Conservation (phyloP, 139 green algal species). For the Picochlorum costavermella region DNA sequence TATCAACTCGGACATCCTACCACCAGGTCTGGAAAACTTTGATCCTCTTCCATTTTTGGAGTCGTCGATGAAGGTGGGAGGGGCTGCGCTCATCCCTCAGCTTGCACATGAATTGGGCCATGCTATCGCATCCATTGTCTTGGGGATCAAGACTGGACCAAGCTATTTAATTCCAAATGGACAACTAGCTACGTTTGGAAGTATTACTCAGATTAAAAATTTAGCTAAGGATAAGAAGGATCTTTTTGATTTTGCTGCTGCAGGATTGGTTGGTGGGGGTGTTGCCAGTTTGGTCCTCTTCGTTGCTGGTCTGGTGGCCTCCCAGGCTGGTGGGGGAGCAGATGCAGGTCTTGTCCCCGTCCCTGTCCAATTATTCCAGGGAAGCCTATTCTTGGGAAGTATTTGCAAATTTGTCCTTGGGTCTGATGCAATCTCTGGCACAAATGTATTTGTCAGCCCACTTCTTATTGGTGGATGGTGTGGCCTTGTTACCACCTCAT, state of each 20-base stretch:
- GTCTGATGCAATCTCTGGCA: slow-evolving; percentile 16
- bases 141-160: slow-evolving; percentile 66
- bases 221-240: slow-evolving; percentile 45
- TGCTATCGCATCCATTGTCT: slow-evolving; percentile 27
- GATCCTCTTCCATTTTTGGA: slow-evolving; percentile 68
- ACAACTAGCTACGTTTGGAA: slow-evolving; percentile 80
- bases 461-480: slow-evolving; percentile 73
- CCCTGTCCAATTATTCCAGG: slow-evolving; percentile 70
- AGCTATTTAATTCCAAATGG: slow-evolving; percentile 85
- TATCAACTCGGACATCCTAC: slow-evolving; percentile 43
- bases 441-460: slow-evolving; percentile 44
- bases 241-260: slow-evolving; percentile 76
- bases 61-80: slow-evolving; percentile 45
- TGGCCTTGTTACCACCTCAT: slow-evolving; percentile 64
- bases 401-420: slow-evolving; percentile 45
- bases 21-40: slow-evolving; percentile 57
- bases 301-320: slow-evolving; percentile 32
- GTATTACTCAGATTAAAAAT: slow-evolving; percentile 74
- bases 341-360: slow-evolving; percentile 66
- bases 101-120: slow-evolving; percentile 78
- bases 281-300: slow-evolving; percentile 50
- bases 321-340: slow-evolving; percentile 9
- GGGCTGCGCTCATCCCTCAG: slow-evolving; percentile 28
- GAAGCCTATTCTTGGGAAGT: slow-evolving; percentile 62
- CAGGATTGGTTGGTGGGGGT: slow-evolving; percentile 51